Evolutionary conservation across 768 basidiomycete genomes (phyloP).

Genomic region (Russula dissimulans): DNA sequence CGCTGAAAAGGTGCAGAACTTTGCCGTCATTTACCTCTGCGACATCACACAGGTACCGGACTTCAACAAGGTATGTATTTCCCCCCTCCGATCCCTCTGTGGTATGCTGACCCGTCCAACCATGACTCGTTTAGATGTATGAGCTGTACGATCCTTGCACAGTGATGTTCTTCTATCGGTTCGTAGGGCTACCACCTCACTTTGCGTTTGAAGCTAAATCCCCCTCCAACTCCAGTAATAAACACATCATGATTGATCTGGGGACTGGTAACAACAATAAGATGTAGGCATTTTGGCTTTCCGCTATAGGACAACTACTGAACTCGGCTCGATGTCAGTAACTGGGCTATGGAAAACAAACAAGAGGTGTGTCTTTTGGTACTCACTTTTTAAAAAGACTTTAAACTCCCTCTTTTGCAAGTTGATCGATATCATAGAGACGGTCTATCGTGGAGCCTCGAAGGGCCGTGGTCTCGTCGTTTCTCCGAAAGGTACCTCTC

Average conservation of each 20-base stretch:
- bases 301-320: background rate
- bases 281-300: constrained; percentile 51
- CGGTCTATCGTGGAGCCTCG: constrained; percentile 94
- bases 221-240: constrained; percentile 53
- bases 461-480: constrained; percentile 98
- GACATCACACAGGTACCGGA: constrained; percentile 97
- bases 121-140: constrained; percentile 65
- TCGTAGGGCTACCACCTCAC: background rate
- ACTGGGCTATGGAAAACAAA: constrained; percentile 98
- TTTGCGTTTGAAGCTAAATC: background rate
- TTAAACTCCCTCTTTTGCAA: constrained; percentile 25
- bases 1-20: constrained; percentile 96
- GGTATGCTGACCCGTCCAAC: background rate
- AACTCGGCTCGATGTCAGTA: constrained; percentile 39
- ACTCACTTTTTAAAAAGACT: background rate
- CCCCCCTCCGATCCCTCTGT: background rate
- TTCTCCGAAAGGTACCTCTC: constrained; percentile 72
- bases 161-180: constrained; percentile 99
- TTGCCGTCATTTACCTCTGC: constrained; percentile 90
- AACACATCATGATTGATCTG: constrained; percentile 99
- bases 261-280: constrained; percentile 99
- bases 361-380: constrained; percentile 64
- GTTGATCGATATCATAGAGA: constrained; percentile 97
- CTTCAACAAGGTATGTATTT: constrained; percentile 79
- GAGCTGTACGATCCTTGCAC: constrained; percentile 96